phyloP scores from a whole-genome alignment of 768 basidiomycete genomes.

The Albatrellus ellisii region DNA sequence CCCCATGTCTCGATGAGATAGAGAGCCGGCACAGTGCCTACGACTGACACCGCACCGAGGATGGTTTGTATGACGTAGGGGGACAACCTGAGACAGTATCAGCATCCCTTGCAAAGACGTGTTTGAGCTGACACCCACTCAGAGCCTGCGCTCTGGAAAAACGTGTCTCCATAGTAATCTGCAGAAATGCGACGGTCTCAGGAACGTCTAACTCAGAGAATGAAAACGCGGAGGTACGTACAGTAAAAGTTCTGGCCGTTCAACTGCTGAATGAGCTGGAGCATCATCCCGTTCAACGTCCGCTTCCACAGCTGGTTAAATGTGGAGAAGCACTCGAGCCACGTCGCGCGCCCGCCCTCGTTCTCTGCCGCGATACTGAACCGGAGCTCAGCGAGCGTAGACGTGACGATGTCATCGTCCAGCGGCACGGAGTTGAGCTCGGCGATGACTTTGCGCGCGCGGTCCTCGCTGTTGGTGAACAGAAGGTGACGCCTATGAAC shows the following conservation, averaged over 20 bases:
- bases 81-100: conserved; percentile 27
- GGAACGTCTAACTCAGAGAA: background rate
- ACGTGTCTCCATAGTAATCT: conserved; percentile 74
- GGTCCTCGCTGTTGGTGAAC: conserved; percentile 34
- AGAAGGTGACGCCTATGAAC: conserved; percentile 52
- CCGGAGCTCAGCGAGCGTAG: conserved; percentile 49
- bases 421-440: conserved; percentile 48
- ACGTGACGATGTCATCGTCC: conserved; percentile 45
- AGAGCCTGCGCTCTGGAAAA: conserved; percentile 66
- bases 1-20: conserved; percentile 63
- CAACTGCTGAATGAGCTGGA: conserved; percentile 70
- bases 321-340: conserved; percentile 66
- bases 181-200: no score
- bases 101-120: background rate
- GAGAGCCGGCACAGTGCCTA: conserved; percentile 58
- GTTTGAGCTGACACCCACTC: conserved; percentile 23
- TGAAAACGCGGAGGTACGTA: conserved; percentile 20
- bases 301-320: conserved; percentile 59
- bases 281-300: conserved; percentile 71
- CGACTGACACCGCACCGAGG: conserved; percentile 62
- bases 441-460: conserved; percentile 53
- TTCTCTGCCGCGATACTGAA: conserved; percentile 60
- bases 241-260: conserved; percentile 78
- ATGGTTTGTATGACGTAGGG: conserved; percentile 69
- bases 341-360: conserved; percentile 67